phyloP scores from a whole-genome alignment of 2,329 filamentous ascomycete genomes.

The Leptographium procerum region DNA sequence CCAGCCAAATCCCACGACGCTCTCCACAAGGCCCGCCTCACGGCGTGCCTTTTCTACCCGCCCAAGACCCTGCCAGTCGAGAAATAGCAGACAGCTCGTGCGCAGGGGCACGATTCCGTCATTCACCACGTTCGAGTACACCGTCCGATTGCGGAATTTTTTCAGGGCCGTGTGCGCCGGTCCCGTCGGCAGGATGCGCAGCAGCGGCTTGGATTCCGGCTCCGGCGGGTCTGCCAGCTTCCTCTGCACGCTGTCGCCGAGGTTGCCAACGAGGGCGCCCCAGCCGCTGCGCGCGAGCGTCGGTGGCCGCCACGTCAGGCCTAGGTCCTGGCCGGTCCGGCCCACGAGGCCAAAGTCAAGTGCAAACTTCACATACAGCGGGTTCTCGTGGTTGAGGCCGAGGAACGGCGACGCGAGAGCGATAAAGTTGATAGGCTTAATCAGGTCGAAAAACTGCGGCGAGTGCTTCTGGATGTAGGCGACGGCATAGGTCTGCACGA shows the following conservation, averaged over 20 bases:
- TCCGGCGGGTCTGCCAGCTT: slow-evolving; percentile 47
- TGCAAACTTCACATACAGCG: slow-evolving; percentile 92
- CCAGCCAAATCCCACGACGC: slow-evolving; percentile 89
- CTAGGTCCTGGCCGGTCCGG: slow-evolving; percentile 89
- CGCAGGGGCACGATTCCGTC: slow-evolving; percentile 92
- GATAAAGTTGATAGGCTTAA: slow-evolving; percentile 84
- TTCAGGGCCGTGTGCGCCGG: slow-evolving; percentile 79
- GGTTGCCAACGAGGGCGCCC: slow-evolving; percentile 74
- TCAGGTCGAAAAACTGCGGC: slow-evolving; percentile 76
- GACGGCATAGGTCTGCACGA: slow-evolving; percentile 87
- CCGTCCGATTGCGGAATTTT: slow-evolving; percentile 79
- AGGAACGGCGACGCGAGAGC: slow-evolving; percentile 78
- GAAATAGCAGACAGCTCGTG: slow-evolving; percentile 89
- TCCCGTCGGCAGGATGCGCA: slow-evolving; percentile 82
- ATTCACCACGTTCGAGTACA: slow-evolving; percentile 96
- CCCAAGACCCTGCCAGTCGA: slow-evolving; percentile 91
- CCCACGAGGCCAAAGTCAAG: slow-evolving; percentile 93
- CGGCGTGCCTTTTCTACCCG: slow-evolving; percentile 88
- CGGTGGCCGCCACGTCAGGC: slow-evolving; percentile 85
- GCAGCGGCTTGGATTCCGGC: slow-evolving; percentile 75
- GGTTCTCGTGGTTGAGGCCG: slow-evolving; percentile 93
- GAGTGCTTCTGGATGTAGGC: slow-evolving; percentile 96
- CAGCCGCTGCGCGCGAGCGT: slow-evolving; percentile 76
- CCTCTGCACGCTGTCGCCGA: slow-evolving; percentile 57
- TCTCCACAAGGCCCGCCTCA: slow-evolving; percentile 86